Conservation (phyloP, 108 stramenopile genomes). For the Stephanodiscus minutulus region DNA sequence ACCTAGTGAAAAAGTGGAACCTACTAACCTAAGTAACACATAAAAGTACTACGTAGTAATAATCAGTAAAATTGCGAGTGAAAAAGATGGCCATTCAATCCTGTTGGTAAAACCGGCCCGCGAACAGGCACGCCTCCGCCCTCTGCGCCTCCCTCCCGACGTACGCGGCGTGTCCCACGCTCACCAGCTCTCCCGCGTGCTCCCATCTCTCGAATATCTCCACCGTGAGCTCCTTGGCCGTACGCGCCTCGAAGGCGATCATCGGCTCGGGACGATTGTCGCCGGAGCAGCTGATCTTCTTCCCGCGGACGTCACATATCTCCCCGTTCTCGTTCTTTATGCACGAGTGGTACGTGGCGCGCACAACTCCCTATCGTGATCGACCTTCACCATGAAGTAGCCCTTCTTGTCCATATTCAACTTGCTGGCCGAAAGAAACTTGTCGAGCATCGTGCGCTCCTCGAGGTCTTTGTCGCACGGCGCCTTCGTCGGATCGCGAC, state of each 20-base stretch:
- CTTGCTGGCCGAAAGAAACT: conserved; percentile 42
- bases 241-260: conserved; percentile 48
- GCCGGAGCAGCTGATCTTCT: conserved; percentile 45
- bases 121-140: conserved; percentile 52
- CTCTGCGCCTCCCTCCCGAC: conserved; percentile 61
- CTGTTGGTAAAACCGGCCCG: conserved; percentile 47
- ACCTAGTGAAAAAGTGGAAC: no score
- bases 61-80: no score
- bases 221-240: conserved; percentile 60
- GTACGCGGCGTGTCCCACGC: conserved; percentile 58
- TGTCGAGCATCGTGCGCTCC: conserved; percentile 31
- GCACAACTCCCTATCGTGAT: conserved; percentile 26
- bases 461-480: not conserved
- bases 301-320: conserved; percentile 57
- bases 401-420: conserved; percentile 58
- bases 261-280: conserved; percentile 48
- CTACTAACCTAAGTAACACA: no score
- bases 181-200: conserved; percentile 32
- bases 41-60: no score
- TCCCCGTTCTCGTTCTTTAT: conserved; percentile 63
- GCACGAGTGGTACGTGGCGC: conserved; percentile 54
- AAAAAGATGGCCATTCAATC: no score
- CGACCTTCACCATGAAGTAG: conserved; percentile 53
- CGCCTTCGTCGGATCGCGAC: no score
- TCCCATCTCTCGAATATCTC: conserved; percentile 58